Evolutionary conservation across 139 green algal genomes (phyloP), one percentile per base, ranked within the genome.

Genomic region (Chlamydomonas incerta): DNA sequence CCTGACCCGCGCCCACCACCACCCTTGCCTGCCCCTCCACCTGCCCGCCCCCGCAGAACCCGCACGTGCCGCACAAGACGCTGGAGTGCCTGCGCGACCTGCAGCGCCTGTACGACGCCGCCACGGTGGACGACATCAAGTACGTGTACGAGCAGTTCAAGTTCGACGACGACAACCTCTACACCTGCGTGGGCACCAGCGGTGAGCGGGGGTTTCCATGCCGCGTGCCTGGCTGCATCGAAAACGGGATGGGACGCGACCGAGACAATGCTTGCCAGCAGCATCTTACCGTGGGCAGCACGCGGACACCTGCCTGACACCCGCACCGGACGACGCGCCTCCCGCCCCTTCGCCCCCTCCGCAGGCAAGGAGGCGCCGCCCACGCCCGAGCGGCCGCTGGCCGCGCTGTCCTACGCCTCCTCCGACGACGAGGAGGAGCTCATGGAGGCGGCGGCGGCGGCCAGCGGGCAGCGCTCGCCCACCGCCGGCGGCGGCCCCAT

Each of bases 1-100:
- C 9, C n/a, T 13, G 11, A 8, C 74, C 75, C 33, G 82, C 90
- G n/a, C n/a, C n/a, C n/a, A n/a, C n/a, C n/a, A n/a, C n/a, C 57
- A 58, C 84, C 72, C n/a, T n/a, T 29, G 4, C 29, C 50, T 55
- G 23, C n/a, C 6, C 13, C 0, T 29, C 50, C n/a, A 2, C n/a
- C 52, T 10, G 46, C 4, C 15, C 20, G 60, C 60, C 60, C 60
- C 24, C 26, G 3, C 83, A 84, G 83, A 84, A 77, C 81, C 69
- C 77, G 28, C 67, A 77, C 29, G 97, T 99, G 85, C 96, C 96
- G 8, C 87, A 93, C 68, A 98, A 98, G 91, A 91, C 57, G n/a
- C 71, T 97, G n/a, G 90, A 95, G 37, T 96, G 93, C 88, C 90
- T 99, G 74, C 86, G 95, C 26, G 97, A 99, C 93, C 91, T 99